A percentile compares a stretch with the other conserved stretches of the same genome.
These are phyloP conservation scores for Umbellularia californica DNA, from an alignment of 164 flowering plant species.

Conservation along the genomic window DNA sequence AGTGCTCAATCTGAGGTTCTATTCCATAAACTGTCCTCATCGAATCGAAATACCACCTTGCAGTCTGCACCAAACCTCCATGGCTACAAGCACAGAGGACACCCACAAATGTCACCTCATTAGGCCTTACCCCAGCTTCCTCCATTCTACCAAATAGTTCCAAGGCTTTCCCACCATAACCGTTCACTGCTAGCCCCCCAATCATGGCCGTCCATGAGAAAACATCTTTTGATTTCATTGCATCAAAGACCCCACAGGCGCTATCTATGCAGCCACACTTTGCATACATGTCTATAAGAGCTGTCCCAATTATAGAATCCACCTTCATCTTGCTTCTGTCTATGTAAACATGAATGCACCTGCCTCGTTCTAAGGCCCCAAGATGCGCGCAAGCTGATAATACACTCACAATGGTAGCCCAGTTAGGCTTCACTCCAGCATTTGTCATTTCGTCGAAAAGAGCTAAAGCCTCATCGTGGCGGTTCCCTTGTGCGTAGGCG, in stretches of 20 bases:
- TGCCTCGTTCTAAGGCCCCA: constrained; percentile 15
- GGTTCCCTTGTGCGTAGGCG: constrained; percentile 10
- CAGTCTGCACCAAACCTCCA: constrained; percentile 10
- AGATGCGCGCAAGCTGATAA: constrained; percentile 12
- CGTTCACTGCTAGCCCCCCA: constrained; percentile 14
- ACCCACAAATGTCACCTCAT: constrained; percentile 14
- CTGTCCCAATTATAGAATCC: constrained; percentile 29
- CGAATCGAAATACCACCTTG: constrained; percentile 9
- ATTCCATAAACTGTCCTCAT: constrained; percentile 4
- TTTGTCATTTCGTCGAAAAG: constrained; percentile 10
- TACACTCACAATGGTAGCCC: constrained; percentile 16
- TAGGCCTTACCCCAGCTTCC: constrained; percentile 11
- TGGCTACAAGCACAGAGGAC: constrained; percentile 15
- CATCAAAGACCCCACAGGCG: constrained; percentile 8
- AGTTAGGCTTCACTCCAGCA: constrained; percentile 7
- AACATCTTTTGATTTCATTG: constrained; percentile 3
- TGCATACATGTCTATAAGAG: constrained; percentile 59
- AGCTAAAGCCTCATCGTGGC: constrained; percentile 7
- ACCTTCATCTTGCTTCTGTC: constrained; percentile 11
- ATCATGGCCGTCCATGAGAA: constrained; percentile 17
- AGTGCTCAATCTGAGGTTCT: constrained; percentile 17
- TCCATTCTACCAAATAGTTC: constrained; percentile 13
- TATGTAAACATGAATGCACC: constrained; percentile 6
- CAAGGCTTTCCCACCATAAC: constrained; percentile 12
- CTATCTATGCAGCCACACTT: constrained; percentile 51